Conservation (phyloP, 2,329 filamentous ascomycete genomes). For the Colletotrichum kahawae region DNA sequence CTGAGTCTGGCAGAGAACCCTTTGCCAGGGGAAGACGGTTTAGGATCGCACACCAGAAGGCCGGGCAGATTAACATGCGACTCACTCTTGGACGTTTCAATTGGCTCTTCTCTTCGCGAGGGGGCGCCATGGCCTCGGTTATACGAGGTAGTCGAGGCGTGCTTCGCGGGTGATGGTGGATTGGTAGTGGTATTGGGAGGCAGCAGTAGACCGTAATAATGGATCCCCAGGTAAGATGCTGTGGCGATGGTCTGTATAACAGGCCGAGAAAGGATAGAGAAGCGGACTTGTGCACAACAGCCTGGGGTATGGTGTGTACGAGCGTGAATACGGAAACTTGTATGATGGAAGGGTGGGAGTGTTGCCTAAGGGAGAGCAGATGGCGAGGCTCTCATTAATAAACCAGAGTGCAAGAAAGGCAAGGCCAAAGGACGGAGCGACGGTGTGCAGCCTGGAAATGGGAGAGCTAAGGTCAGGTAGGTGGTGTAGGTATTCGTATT, state of each 20-base stretch:
- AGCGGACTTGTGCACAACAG: background rate
- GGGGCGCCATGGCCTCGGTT: constrained; percentile 56
- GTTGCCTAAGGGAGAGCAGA: constrained; percentile 16
- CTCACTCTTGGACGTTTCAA: constrained; percentile 82
- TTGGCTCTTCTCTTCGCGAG: constrained; percentile 76
- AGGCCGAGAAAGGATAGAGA: background rate
- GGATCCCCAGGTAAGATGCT: background rate
- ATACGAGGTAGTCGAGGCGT: background rate
- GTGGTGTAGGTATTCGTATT: background rate
- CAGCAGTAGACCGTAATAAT: background rate
- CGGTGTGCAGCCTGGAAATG: constrained; percentile 19
- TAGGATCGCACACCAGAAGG: constrained; percentile 22
- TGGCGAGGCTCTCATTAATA: constrained; percentile 18
- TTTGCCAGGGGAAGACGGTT: constrained; percentile 41
- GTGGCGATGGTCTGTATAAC: constrained; percentile 6
- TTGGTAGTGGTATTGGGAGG: background rate
- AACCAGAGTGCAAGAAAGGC: constrained; percentile 13
- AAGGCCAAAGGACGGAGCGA: constrained; percentile 3
- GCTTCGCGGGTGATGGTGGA: background rate
- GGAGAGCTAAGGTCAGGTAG: background rate
- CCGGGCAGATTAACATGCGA: constrained; percentile 27
- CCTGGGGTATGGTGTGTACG: background rate
- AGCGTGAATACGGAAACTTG: background rate
- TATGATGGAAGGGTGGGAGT: constrained; percentile 6
- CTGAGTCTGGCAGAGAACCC: constrained; percentile 69